These are phyloP conservation scores for Ophiostoma piceae DNA, from an alignment of 2,329 filamentous ascomycete genomes.

Conservation along the genomic window DNA sequence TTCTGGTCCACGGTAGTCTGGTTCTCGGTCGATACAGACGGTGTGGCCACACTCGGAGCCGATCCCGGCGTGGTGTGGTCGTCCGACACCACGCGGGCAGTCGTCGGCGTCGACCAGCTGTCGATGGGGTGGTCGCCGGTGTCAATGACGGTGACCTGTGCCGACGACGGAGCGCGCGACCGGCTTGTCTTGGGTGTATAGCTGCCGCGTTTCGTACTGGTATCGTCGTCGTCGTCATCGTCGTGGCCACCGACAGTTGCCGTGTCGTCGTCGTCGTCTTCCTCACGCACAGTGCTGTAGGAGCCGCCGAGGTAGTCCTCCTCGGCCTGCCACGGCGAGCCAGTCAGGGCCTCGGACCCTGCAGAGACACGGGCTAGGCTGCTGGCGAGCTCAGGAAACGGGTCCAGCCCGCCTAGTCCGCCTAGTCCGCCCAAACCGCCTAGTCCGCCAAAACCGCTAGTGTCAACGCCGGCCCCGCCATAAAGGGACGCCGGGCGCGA, in stretches of 20 bases:
- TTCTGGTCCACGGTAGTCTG: not conserved
- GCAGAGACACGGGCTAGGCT: constrained; percentile 14
- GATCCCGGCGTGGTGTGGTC: constrained; percentile 2
- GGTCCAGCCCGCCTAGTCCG: constrained; percentile 16
- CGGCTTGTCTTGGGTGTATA: constrained; percentile 12
- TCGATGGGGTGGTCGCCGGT: not conserved
- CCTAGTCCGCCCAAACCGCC: constrained; percentile 9
- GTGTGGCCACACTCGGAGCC: not conserved
- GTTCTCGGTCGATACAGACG: not conserved
- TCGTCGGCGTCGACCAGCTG: constrained; percentile 10
- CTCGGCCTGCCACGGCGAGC: constrained; percentile 22
- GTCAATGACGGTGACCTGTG: constrained; percentile 19
- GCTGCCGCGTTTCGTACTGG: constrained; percentile 11
- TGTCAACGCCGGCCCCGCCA: constrained; percentile 11
- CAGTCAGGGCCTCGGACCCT: not conserved
- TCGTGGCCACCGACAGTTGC: constrained; percentile 24
- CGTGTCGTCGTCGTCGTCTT: constrained; percentile 25
- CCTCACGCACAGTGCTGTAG: constrained; percentile 24
- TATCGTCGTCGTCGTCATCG: constrained; percentile 28
- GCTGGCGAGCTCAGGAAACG: constrained; percentile 18
- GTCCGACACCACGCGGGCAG: not conserved
- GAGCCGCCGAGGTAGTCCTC: constrained; percentile 22
- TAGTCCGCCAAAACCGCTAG: not conserved
- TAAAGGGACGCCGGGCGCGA: constrained; percentile 12
- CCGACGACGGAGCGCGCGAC: constrained; percentile 19